Base-by-base conservation (phyloP, 2,329 filamentous ascomycete species). In the Bretziella fagacearum region DNA sequence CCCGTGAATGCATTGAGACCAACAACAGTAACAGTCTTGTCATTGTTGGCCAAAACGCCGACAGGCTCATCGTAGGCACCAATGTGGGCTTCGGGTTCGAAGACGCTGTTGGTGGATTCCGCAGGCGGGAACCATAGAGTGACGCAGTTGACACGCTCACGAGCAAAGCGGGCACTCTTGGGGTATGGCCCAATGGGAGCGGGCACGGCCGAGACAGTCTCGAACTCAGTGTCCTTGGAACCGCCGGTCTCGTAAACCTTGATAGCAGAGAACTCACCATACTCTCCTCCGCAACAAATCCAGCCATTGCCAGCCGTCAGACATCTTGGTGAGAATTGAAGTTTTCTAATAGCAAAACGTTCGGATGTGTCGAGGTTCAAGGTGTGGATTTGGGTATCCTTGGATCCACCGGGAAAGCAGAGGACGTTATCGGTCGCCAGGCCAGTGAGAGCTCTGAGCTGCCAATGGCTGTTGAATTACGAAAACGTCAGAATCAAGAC, bases 401-500 rank as follows among this genome's bases (percentile, higher is more conserved):
- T 77, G 56, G 70, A 66, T 49, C 81, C 81, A 54, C 78, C 78
- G 29, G 87, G 86, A 57, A 93, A 93, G 67, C 93, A 95, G 54
- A 96, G 71, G 55, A 79, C 65, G 61, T 87, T 75, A 36, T 77
- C 70, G 56, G 83, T 76, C 54, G 84, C 79, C 22, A 79, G 81
- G 60, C 84, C 89, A 59, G 96, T 82, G 55, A 93, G 79, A 55
- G 93, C 89, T 47, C 89, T 84, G 39, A 98, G 70, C 64, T 91
- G 84, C 78, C 81, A 87, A 63, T 91, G 84, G 54, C 81, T 87
- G n/a, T 47, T 22, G 10, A 25, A 17, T 13, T 15, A 13, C 25
- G 56, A 25, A 49, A 32, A 44, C 27, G 20, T 39, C 18, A 47
- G 10, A 40, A 26, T 10, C 4, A n/a, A 22, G 39, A 17, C 29